Base-by-base conservation (phyloP, 441 rosid genomes). In the Manihot esculenta region DNA sequence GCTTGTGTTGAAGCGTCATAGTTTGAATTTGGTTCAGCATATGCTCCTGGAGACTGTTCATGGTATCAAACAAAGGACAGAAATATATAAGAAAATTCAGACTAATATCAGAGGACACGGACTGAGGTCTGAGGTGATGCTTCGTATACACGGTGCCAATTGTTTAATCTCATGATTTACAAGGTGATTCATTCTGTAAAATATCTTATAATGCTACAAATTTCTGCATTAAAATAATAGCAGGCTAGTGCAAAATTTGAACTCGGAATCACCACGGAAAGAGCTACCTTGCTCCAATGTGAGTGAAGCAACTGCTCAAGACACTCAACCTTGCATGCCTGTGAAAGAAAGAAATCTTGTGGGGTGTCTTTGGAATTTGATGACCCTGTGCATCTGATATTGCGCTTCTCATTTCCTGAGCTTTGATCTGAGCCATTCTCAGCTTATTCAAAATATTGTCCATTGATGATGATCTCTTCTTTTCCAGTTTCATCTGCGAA, bases 401-500 rank as follows among this genome's bases (percentile, higher is more conserved):
- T 35, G 89, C 77, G 72, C 84, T 79, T 73, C 92, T 90, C 97
- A 92, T 94, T 78, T 89, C 86, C 76, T 83, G 88, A 5, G 91
- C 97, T 76, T 81, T 92, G 45, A 78, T 47, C 79, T 89, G 84
- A 12, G 97, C 90, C 57, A 33, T 69, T 69, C 87, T 85, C 54
- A 94, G 83, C 85, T 89, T 90, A 72, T 80, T 83, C 83, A 90
- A 53, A 27, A 90, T 94, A 84, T 82, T 89, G 71, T 89, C 96
- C 86, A 90, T 87, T 6, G 91, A 88, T 49, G 87, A 77, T 58
- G 96, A 84, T 75, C 90, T 90, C 90, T 90, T 88, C 85, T 87
- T 90, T 78, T 94, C 99, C 71, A 92, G 80, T 67, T 90, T 86
- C 88, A 89, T 88, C 97, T 92, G 80, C 18, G 21, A 70, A 20